These are phyloP conservation scores for Aspergillus quadrilineatus DNA, from an alignment of 2,329 filamentous ascomycete species.

Conservation along the genomic window DNA sequence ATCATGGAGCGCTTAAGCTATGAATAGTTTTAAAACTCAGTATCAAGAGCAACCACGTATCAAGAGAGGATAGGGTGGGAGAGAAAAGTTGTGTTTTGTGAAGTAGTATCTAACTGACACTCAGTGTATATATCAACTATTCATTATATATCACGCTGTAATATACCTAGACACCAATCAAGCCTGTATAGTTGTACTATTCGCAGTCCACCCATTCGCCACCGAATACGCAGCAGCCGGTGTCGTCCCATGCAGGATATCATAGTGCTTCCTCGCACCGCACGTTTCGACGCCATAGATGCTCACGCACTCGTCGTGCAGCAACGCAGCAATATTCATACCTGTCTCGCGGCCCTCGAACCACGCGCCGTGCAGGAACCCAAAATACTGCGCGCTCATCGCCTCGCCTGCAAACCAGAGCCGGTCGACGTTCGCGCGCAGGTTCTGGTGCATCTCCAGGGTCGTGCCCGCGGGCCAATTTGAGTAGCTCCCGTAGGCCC, in stretches of 20 bases:
- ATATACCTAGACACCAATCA: neutral
- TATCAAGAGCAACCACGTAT: too few species aligned
- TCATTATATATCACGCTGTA: too few species aligned
- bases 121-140: too few species aligned
- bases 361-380: conserved; percentile 64
- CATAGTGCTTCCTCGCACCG: conserved; percentile 28
- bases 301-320: conserved; percentile 21
- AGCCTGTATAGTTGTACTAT: conserved; percentile 20
- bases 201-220: conserved; percentile 31
- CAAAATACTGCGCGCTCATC: conserved; percentile 63
- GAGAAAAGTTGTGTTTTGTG: too few species aligned
- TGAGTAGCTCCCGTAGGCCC: conserved; percentile 62
- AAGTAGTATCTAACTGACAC: too few species aligned
- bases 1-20: too few species aligned
- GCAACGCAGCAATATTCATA: conserved; percentile 30
- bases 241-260: conserved; percentile 31
- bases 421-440: conserved; percentile 62
- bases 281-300: conserved; percentile 15
- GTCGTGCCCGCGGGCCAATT: conserved; percentile 67
- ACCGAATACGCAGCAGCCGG: conserved; percentile 28
- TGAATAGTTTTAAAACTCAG: too few species aligned
- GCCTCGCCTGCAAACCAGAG: conserved; percentile 67
- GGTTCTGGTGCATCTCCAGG: conserved; percentile 65
- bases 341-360: conserved; percentile 55
- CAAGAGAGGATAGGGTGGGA: too few species aligned